These are phyloP conservation scores for Daldinia bambusicola DNA, from an alignment of 495 filamentous ascomycete genomes.

Conservation along the genomic window DNA sequence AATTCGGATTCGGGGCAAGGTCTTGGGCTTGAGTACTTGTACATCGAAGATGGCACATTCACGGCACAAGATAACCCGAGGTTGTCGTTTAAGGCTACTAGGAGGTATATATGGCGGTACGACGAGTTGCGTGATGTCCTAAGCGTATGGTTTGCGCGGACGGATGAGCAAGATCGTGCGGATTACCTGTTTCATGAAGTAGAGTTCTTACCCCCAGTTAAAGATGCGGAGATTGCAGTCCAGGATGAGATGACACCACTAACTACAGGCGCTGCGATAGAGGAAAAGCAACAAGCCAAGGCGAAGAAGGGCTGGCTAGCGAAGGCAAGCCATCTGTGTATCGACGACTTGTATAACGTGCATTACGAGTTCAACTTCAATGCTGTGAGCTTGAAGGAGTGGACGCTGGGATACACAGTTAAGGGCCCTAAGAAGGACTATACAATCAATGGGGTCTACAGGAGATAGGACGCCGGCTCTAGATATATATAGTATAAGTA, in stretches of 20 bases:
- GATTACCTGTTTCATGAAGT: conserved; percentile 76
- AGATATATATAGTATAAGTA: background rate
- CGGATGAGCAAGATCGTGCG: conserved; percentile 63
- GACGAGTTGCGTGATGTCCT: conserved; percentile 62
- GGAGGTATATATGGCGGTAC: conserved; percentile 69
- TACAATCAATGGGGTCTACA: conserved; percentile 63
- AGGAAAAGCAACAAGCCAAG: conserved; percentile 30
- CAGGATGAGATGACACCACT: background rate
- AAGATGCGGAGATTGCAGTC: background rate
- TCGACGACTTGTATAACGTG: conserved; percentile 71
- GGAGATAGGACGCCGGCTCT: conserved; percentile 30
- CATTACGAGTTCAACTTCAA: conserved; percentile 69
- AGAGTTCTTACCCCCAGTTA: conserved; percentile 50
- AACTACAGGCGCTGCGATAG: conserved; percentile 29
- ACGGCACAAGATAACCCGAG: conserved; percentile 55
- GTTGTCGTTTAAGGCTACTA: conserved; percentile 59
- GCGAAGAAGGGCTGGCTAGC: conserved; percentile 60
- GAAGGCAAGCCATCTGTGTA: conserved; percentile 69
- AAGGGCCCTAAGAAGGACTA: conserved; percentile 77
- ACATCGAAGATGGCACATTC: conserved; percentile 71
- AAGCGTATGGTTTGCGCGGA: conserved; percentile 74
- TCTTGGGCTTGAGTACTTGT: conserved; percentile 67
- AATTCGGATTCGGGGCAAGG: conserved; percentile 5
- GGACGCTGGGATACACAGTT: conserved; percentile 68
- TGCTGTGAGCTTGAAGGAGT: conserved; percentile 62